These are phyloP conservation scores for Blastosporella zonata DNA, from an alignment of 1,284 basidiomycete genomes.

Conservation along the genomic window DNA sequence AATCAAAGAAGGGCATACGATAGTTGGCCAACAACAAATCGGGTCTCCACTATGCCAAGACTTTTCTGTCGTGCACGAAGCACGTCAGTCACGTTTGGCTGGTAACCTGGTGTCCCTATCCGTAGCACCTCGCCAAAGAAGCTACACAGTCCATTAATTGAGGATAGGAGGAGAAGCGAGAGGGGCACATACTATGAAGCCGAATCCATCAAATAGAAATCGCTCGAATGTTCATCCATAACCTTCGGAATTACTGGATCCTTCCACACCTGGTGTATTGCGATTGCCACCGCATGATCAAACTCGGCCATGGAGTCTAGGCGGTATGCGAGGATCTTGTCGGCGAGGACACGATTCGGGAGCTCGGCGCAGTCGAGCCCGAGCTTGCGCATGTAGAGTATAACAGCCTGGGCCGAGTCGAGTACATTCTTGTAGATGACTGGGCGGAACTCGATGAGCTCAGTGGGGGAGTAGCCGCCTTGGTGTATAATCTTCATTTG, in stretches of 20 bases:
- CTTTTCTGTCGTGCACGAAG: slow-evolving; percentile 88
- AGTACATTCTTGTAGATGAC: slow-evolving; percentile 86
- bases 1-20: slow-evolving; percentile 48
- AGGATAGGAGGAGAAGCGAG: not conserved
- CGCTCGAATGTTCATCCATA: slow-evolving; percentile 79
- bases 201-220: slow-evolving; percentile 97
- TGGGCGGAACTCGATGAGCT: slow-evolving; percentile 77
- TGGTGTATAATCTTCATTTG: slow-evolving; percentile 99
- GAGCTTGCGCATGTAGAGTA: slow-evolving; percentile 88
- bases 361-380: slow-evolving; percentile 80
- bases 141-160: slow-evolving; percentile 34
- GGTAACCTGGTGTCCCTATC: slow-evolving; percentile 77
- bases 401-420: slow-evolving; percentile 87
- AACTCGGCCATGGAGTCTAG: slow-evolving; percentile 44
- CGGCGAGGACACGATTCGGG: slow-evolving; percentile 68
- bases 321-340: slow-evolving; percentile 61
- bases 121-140: slow-evolving; percentile 87
- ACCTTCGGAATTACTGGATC: slow-evolving; percentile 87
- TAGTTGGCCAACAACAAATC: slow-evolving; percentile 66
- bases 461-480: slow-evolving; percentile 83
- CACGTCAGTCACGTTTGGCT: slow-evolving; percentile 89
- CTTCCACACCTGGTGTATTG: slow-evolving; percentile 85
- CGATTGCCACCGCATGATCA: slow-evolving; percentile 66
- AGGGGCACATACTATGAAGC: slow-evolving; percentile 74
- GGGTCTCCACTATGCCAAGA: slow-evolving; percentile 90